These are phyloP conservation scores for Paspalum notatum DNA, from an alignment of 176 grass and related monocot species.

Conservation along the genomic window DNA sequence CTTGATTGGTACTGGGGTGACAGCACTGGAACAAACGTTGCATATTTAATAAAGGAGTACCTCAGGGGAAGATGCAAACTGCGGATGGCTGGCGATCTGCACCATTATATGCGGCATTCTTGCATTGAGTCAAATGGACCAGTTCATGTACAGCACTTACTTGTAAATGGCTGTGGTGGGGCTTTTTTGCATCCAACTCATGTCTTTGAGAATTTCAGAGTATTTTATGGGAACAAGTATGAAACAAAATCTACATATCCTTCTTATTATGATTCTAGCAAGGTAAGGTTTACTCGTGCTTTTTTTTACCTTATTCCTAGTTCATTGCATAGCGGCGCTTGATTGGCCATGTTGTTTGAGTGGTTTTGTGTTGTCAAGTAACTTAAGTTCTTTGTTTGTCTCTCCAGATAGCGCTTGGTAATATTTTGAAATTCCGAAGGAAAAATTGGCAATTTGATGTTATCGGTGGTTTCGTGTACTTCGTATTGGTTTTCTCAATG, in stretches of 20 bases:
- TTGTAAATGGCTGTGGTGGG: slow-evolving; percentile 98
- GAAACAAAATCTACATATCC: slow-evolving; percentile 84
- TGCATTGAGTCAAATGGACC: slow-evolving; percentile 49
- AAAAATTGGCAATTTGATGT: slow-evolving; percentile 99
- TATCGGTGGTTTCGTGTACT: slow-evolving; percentile 98
- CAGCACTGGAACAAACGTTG: slow-evolving; percentile 70
- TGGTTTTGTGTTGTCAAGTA: slow-evolving; percentile 30
- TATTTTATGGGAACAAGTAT: slow-evolving; percentile 85
- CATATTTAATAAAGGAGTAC: slow-evolving; percentile 84
- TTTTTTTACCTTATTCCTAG: not conserved
- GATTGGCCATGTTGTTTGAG: slow-evolving; percentile 4
- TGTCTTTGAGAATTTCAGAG: slow-evolving; percentile 78
- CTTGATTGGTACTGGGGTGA: slow-evolving; percentile 99
- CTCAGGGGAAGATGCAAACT: slow-evolving; percentile 89
- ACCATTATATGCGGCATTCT: slow-evolving; percentile 99
- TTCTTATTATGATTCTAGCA: slow-evolving; percentile 87
- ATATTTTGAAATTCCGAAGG: slow-evolving; percentile 92
- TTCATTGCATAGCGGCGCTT: not conserved
- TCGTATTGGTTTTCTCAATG: slow-evolving; percentile 95
- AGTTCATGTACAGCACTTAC: slow-evolving; percentile 84
- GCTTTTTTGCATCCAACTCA: slow-evolving; percentile 98
- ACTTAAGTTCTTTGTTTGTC: slow-evolving; percentile 33
- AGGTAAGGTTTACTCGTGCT: slow-evolving; percentile 52
- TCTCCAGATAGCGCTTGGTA: slow-evolving; percentile 92
- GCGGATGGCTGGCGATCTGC: slow-evolving; percentile 94